These are phyloP conservation scores for Ophiosphaerella herpotricha DNA, from an alignment of 2,329 filamentous ascomycete genomes.

Conservation along the genomic window DNA sequence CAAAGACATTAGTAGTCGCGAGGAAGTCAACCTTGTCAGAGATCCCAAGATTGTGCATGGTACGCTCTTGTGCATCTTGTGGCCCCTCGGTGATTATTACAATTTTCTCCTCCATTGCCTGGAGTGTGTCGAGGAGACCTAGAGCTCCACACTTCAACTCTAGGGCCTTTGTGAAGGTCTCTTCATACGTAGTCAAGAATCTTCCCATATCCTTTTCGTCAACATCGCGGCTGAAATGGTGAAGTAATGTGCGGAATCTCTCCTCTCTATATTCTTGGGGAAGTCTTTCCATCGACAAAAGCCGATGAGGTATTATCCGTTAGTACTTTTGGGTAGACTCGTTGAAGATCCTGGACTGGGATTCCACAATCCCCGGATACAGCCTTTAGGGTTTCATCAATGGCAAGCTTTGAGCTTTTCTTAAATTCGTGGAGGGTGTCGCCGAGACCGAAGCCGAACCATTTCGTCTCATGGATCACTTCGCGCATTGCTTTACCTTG, in stretches of 20 bases:
- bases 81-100: constrained; percentile 55
- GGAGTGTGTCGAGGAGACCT: constrained; percentile 43
- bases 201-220: not conserved
- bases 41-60: constrained; percentile 43
- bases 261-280: constrained; percentile 50
- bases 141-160: constrained; percentile 47
- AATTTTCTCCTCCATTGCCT: constrained; percentile 46
- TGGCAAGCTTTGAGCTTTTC: constrained; percentile 46
- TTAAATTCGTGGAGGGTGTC: constrained; percentile 57
- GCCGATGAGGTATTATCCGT: constrained; percentile 43
- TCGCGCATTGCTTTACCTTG: too few species aligned
- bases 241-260: constrained; percentile 34
- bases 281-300: constrained; percentile 53
- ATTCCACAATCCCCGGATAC: constrained; percentile 25
- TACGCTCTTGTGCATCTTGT: constrained; percentile 54
- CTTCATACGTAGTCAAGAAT: not conserved
- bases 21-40: constrained; percentile 34
- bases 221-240: constrained; percentile 4
- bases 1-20: constrained; percentile 41
- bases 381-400: constrained; percentile 33
- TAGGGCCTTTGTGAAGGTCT: constrained; percentile 13
- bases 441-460: constrained; percentile 57
- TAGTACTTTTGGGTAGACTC: constrained; percentile 44
- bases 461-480: constrained; percentile 17
- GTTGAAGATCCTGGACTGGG: constrained; percentile 14